Conservation (phyloP, 495 filamentous ascomycete species). For the Penicillium lividum region DNA sequence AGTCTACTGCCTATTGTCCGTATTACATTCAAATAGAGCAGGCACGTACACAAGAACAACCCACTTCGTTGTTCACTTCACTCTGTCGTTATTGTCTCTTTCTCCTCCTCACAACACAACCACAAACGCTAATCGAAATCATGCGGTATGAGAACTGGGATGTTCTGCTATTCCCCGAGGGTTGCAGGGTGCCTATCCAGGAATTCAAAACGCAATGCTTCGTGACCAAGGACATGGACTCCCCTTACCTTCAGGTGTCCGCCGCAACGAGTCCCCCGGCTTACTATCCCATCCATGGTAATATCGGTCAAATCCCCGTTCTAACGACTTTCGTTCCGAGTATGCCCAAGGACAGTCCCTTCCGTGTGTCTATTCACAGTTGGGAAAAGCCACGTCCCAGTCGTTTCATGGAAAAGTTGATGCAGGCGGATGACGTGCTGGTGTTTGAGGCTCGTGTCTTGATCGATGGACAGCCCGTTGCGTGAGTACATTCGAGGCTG, state of each 20-base stretch:
- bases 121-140: neutral
- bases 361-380: slow-evolving; percentile 78
- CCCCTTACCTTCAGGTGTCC: slow-evolving; percentile 38
- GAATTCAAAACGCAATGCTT: slow-evolving; percentile 87
- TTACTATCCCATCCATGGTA: slow-evolving; percentile 32
- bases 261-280: slow-evolving; percentile 27
- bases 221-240: slow-evolving; percentile 63
- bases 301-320: slow-evolving; percentile 58
- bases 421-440: slow-evolving; percentile 59
- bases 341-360: slow-evolving; percentile 57
- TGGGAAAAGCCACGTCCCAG: slow-evolving; percentile 72
- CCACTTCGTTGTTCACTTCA: neutral
- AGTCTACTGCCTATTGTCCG: neutral
- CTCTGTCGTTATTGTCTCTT: neutral
- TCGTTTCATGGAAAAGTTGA: slow-evolving; percentile 58
- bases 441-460: slow-evolving; percentile 70
- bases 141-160: slow-evolving; percentile 92
- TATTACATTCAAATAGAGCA: neutral
- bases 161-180: slow-evolving; percentile 73
- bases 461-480: slow-evolving; percentile 66
- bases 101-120: neutral
- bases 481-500: slow-evolving; percentile 47
- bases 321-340: slow-evolving; percentile 79
- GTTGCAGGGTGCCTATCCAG: slow-evolving; percentile 67
- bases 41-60: neutral